These are phyloP conservation scores for Heterobasidion occidentale DNA, from an alignment of 1,284 basidiomycete species.

Conservation along the genomic window DNA sequence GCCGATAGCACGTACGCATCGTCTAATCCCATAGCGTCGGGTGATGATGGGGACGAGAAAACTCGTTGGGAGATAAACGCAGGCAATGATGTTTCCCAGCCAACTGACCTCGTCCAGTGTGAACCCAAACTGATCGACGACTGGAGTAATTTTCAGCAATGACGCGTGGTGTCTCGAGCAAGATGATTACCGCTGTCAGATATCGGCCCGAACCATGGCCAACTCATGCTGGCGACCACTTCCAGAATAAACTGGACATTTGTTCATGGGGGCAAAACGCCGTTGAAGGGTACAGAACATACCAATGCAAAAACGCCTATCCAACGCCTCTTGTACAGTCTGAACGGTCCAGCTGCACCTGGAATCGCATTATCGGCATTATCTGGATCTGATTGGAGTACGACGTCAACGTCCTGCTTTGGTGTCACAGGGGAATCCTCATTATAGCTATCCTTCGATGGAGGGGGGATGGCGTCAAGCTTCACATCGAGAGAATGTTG, in stretches of 20 bases:
- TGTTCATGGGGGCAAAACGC: neutral
- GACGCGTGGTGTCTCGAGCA: neutral
- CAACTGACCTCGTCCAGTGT: slow-evolving; percentile 66
- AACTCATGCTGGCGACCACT: slow-evolving; percentile 51
- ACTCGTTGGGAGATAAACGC: slow-evolving; percentile 54
- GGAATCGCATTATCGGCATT: neutral
- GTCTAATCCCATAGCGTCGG: slow-evolving; percentile 49
- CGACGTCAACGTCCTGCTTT: neutral
- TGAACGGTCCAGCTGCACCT: slow-evolving; percentile 27
- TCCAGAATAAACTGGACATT: slow-evolving; percentile 49
- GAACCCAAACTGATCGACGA: slow-evolving; percentile 50
- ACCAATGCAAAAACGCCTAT: slow-evolving; percentile 57
- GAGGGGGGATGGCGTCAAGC: neutral
- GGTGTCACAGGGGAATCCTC: too few species aligned
- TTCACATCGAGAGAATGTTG: neutral
- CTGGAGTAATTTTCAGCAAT: slow-evolving; percentile 24
- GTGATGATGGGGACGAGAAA: slow-evolving; percentile 48
- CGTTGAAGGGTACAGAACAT: slow-evolving; percentile 12
- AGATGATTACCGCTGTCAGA: slow-evolving; percentile 45
- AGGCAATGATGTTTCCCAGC: slow-evolving; percentile 61
- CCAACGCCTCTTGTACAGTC: slow-evolving; percentile 62
- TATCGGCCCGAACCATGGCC: slow-evolving; percentile 75
- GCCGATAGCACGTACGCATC: slow-evolving; percentile 36
- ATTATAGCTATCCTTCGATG: neutral
- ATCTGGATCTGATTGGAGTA: neutral